Evolutionary conservation across 2,329 filamentous ascomycete genomes (phyloP).

Genomic region (Botrytis porri): DNA sequence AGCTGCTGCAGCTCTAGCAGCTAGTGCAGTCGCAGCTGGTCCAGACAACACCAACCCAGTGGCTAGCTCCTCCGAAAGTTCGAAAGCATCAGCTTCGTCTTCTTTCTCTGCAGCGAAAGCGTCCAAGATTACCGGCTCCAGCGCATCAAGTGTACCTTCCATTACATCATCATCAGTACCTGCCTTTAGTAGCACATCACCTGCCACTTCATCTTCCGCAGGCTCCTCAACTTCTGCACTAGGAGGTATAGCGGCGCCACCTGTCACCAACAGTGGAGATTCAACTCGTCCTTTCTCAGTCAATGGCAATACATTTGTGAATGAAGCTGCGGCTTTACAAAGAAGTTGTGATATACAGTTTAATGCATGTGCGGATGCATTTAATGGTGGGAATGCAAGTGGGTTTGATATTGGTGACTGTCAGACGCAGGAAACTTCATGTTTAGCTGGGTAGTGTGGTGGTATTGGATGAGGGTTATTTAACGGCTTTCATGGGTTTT

Average conservation of each 20-base stretch:
- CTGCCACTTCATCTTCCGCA: not conserved
- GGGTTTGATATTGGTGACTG: conserved; percentile 31
- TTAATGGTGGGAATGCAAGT: conserved; percentile 46
- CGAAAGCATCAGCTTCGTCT: conserved; percentile 15
- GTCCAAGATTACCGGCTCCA: not conserved
- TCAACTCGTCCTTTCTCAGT: conserved; percentile 52
- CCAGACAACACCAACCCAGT: conserved; percentile 11
- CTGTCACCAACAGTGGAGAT: conserved; percentile 49
- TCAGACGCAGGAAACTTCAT: conserved; percentile 27
- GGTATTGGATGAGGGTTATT: no score
- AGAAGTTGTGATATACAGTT: conserved; percentile 62
- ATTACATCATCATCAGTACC: not conserved
- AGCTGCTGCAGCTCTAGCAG: conserved; percentile 23
- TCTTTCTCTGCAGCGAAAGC: not conserved
- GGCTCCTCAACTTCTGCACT: conserved; percentile 35
- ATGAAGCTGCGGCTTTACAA: conserved; percentile 53
- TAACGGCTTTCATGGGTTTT: not conserved
- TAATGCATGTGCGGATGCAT: conserved; percentile 56
- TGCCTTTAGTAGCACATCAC: not conserved
- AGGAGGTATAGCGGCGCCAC: conserved; percentile 49
- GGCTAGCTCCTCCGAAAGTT: conserved; percentile 11
- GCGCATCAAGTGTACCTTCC: not conserved
- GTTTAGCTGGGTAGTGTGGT: conserved; percentile 2
- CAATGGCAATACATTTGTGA: conserved; percentile 56
- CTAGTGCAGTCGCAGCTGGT: conserved; percentile 24